Conservation (phyloP, 2,329 filamentous ascomycete species). For the Fusarium miscanthi region DNA sequence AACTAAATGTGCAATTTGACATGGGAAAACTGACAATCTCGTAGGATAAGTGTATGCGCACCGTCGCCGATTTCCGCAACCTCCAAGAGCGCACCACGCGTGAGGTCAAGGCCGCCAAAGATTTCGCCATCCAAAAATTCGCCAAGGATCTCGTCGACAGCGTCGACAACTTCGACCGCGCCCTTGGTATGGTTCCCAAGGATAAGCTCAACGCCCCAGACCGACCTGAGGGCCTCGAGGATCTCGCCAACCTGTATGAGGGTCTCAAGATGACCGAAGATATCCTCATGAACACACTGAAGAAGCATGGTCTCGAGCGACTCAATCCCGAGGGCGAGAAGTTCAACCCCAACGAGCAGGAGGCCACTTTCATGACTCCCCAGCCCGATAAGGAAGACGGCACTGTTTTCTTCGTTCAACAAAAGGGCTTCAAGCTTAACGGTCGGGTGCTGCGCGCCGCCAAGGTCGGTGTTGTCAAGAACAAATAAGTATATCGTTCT, state of each 20-base stretch:
- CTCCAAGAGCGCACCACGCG: conserved; percentile 94
- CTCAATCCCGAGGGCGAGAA: conserved; percentile 86
- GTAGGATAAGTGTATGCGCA: conserved; percentile 94
- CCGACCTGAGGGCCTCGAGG: conserved; percentile 68
- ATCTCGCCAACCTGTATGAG: conserved; percentile 83
- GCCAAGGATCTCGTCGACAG: conserved; percentile 94
- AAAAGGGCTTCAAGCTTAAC: conserved; percentile 95
- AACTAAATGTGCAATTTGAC: background rate
- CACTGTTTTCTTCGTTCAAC: conserved; percentile 90
- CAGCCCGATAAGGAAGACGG: conserved; percentile 89
- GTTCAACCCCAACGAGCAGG: conserved; percentile 96
- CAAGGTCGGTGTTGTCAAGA: conserved; percentile 97
- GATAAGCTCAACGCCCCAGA: conserved; percentile 72
- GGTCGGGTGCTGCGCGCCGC: conserved; percentile 89
- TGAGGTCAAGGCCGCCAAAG: conserved; percentile 85
- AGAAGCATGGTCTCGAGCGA: conserved; percentile 93
- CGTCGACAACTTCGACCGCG: conserved; percentile 97
- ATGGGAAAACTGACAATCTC: conserved; percentile 12
- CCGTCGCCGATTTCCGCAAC: conserved; percentile 96
- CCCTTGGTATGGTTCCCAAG: conserved; percentile 79
- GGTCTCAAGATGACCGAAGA: conserved; percentile 95
- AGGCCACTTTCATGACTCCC: conserved; percentile 94
- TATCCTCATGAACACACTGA: conserved; percentile 86
- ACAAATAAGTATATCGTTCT: conserved; percentile 57
- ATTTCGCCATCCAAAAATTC: conserved; percentile 96